A percentile compares a stretch with the other conserved stretches of the same genome.
phyloP scores from a whole-genome alignment of 371 early-diverging fungal species.

The Actinomucor elegans region DNA sequence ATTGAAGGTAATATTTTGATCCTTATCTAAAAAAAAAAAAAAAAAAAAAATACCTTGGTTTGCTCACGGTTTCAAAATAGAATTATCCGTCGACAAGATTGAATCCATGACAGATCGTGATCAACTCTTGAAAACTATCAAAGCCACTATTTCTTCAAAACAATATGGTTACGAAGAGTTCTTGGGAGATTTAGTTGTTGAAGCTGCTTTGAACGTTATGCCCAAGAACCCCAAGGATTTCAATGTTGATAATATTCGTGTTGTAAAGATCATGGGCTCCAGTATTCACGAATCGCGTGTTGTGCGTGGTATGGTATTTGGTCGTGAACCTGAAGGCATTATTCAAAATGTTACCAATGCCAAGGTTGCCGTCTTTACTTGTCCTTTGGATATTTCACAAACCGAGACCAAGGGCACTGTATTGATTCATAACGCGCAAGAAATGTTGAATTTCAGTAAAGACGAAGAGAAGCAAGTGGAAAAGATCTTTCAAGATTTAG shows the following conservation, averaged over 20 bases:
- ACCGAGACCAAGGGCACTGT: conserved; percentile 99
- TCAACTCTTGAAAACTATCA: conserved; percentile 73
- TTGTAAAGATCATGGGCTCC: conserved; percentile 97
- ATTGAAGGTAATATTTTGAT: conserved; percentile 75
- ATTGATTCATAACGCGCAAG: conserved; percentile 94
- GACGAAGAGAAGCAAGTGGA: conserved; percentile 88
- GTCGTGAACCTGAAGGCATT: conserved; percentile 89
- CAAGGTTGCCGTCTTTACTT: conserved; percentile 96
- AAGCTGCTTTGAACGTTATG: conserved; percentile 91
- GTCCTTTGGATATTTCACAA: conserved; percentile 92
- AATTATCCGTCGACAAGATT: conserved; percentile 69
- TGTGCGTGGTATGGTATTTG: conserved; percentile 98
- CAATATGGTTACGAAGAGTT: conserved; percentile 94
- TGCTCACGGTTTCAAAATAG: too few species aligned
- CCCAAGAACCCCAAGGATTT: conserved; percentile 84
- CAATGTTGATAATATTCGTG: conserved; percentile 94
- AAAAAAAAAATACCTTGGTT: too few species aligned
- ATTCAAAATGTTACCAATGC: conserved; percentile 74
- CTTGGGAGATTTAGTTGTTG: conserved; percentile 77
- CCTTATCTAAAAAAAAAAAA: too few species aligned
- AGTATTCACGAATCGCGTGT: conserved; percentile 90
- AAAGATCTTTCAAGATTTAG: conserved; percentile 82
- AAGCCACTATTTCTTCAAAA: conserved; percentile 85
- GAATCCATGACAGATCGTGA: conserved; percentile 50
- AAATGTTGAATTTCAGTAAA: conserved; percentile 95